Base-by-base conservation (phyloP, 2,329 filamentous ascomycete species). In the Tolypocladium tundrense region DNA sequence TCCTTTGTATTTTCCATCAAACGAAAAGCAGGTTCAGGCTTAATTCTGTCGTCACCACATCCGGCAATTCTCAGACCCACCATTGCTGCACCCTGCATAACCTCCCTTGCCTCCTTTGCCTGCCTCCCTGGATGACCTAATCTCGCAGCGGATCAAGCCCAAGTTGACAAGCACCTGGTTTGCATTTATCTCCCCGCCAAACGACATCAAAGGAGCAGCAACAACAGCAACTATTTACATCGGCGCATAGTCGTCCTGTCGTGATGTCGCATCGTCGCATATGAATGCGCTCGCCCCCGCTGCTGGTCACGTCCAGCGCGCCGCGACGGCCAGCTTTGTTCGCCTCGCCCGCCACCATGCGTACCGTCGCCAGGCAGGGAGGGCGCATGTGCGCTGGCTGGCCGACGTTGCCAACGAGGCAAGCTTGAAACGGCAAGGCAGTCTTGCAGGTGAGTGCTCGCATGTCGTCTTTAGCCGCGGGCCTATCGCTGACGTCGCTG, bases 301-400 rank as follows among this genome's bases (percentile, higher is more conserved):
- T 57, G 65, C 66, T 67, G 69, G 73, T 61, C 73, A 68, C 59
- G 61, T 77, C 63, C 69, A 70, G 68, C 73, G 72, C 68, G 71
- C 71, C 62, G 67, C 75, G 57, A 72, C 73, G 51, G 71, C 76
- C 62, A 73, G 73, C 71, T 79, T 82, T 69, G 71, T 79, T 63
- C 79, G 77, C 61, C 72, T 82, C 60, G 80, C 74, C 69, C 81
- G 70, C 65, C 76, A 77, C 64, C 74, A 75, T 56, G 73, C 77
- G 56, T 74, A 73, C 60, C 69, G 67, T 61, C 73, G 67, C 53
- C 67, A 68, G 60, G 64, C 65, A 60, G 72, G 69, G 67, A 67
- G 69, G 60, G 63, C 65, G 55, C 72, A 73, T 65, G 64, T 70
- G 60, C 76, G 79, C 72, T 80, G 77, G 72, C 74, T 79, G 63